phyloP scores from a whole-genome alignment of 139 green algal species.

The Tetratostichococcus sp. region DNA sequence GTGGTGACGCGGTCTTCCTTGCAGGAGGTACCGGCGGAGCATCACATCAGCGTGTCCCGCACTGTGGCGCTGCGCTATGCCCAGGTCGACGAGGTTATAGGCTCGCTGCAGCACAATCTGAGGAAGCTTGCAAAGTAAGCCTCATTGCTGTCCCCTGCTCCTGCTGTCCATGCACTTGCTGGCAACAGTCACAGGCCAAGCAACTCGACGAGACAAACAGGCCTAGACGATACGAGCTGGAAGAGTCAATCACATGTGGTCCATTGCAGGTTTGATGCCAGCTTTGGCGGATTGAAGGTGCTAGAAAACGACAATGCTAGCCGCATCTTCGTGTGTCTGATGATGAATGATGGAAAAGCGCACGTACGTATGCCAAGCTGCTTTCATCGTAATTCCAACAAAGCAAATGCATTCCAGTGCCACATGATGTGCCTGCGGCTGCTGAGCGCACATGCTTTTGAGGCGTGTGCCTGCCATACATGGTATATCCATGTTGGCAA shows the following conservation, averaged over 20 bases:
- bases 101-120: not conserved
- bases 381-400: no score
- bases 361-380: not conserved
- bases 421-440: no score
- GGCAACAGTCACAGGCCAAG: no score
- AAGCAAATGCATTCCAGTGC: no score
- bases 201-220: no score
- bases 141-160: no score
- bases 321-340: not conserved
- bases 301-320: not conserved
- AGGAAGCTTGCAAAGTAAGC: not conserved
- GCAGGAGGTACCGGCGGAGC: not conserved
- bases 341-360: not conserved
- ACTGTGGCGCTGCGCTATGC: not conserved
- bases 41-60: not conserved
- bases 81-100: not conserved
- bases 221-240: no score
- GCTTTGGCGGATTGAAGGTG: not conserved
- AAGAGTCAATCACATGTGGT: not conserved
- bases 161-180: no score
- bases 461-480: no score
- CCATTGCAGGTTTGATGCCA: not conserved
- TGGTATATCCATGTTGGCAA: no score
- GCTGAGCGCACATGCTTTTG: no score
- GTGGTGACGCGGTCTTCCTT: no score